Base-by-base conservation (phyloP, 441 rosid genomes). In the Gossypium aridum region DNA sequence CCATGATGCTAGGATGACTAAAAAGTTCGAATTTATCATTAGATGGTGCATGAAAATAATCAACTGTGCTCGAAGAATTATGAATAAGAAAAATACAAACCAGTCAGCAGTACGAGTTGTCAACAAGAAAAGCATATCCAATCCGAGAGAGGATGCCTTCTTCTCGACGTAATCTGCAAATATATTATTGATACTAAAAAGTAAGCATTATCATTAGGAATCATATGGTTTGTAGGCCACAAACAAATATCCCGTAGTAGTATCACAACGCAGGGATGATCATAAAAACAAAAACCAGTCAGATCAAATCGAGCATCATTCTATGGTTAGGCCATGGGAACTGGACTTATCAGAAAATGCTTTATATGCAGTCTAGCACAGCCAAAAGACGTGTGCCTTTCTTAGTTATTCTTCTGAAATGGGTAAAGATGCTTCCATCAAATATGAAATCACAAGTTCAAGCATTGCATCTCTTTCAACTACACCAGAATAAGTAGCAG, bases 71-170 rank as follows among this genome's bases (percentile, higher is more conserved):
- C 45, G 12, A 55, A 64, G 54, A 54, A 59, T 59, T 20, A n/a
- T 53, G 25, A 37, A 25, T 2, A 66, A 72, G 56, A 16, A 49
- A 25, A 68, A 71, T 20, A 73, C 81, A 16, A 71, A 91, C 98
- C 99, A 94, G 69, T 95, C 98, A 2, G 98, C 93, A 19, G 98
- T 90, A 4, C 98, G 93, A 25, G 99, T 92, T 20, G 98, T 95
- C 63, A 95, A 78, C 19, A 95, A 86, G 73, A 95, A 95, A 37
- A 95, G 88, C 90, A 71, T 88, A 39, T 89, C 87, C 74, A 95
- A 82, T 76, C 93, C 90, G 54, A 91, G 85, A 28, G 86, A 84
- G 1, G 92, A 86, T 1, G 99, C 96, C 82, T 88, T 91, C 89
- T 92, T 94, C 88, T 94, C 98, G 1, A 92, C 76, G 76, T 85